Base-by-base conservation (phyloP, 306 rosid species). In the Inga leiocalycina region DNA sequence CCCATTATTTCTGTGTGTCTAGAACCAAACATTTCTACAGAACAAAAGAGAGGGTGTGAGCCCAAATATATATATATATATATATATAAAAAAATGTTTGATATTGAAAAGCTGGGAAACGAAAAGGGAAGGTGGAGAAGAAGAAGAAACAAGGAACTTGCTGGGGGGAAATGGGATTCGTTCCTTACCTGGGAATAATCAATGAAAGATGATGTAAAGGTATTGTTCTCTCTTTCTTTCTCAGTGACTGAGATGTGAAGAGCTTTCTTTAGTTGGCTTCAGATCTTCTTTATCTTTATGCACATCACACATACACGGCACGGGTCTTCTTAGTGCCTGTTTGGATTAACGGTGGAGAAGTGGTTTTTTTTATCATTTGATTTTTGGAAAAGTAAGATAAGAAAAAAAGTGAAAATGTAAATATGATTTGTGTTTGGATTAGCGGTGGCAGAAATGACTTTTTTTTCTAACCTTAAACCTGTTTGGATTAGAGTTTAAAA, bases 71-170 rank as follows among this genome's bases (percentile, higher is more conserved):
- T 32, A 32, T 32, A 32, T 32, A 32, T 32, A 32, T 32, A 32
- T 32, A 32, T 32, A 32, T 32, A 32, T 19, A 22, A 56, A 59
- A 71, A 59, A 49, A 15, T 49, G 56, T 49, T 49, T 74, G 51
- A n/a, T 64, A 27, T 11, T 64, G 65, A 78, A 68, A 52, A 62
- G 17, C 10, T 6, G 4, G 17, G 16, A 24, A 27, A 27, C 37
- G 24, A 15, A 44, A 61, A 59, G 48, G 75, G 71, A 61, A 72
- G 35, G 30, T 27, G 30, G 72, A 78, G 46, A 32, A 76, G 51
- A 81, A 88, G 92, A 88, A 91, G 90, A 79, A 84, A 82, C 85
- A 71, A 86, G 80, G 91, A 88, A 86, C 86, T 88, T 80, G 81
- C 87, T 65, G 48, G 64, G 76, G 72, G 78, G 67, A 77, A 79